Evolutionary conservation across 2,329 filamentous ascomycete species (phyloP).

Genomic region (Hirsutella rhossiliensis): DNA sequence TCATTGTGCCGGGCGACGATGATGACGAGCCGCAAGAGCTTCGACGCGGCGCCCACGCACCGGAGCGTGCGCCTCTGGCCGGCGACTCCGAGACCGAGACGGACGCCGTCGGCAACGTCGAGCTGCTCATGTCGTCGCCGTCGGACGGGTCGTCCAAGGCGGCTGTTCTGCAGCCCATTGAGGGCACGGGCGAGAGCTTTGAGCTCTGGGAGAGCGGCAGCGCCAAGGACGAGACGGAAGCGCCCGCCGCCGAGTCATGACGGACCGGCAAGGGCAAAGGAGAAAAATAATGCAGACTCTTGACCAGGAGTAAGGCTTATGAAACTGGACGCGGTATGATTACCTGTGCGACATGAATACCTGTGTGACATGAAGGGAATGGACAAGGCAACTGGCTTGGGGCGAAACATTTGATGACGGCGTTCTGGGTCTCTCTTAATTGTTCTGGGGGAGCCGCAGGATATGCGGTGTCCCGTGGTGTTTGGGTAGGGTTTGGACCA

Average conservation of each 20-base stretch:
- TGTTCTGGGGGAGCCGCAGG: no score
- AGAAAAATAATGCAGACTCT: not conserved
- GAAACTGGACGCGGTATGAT: no score
- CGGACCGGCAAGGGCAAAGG: not conserved
- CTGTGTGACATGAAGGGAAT: no score
- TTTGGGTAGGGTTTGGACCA: no score
- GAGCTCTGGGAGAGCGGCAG: slow-evolving; percentile 63
- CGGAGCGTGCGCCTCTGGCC: not conserved
- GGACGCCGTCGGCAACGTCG: slow-evolving; percentile 14
- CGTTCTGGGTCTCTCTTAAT: no score
- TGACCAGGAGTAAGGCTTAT: no score
- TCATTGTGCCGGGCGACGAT: slow-evolving; percentile 51
- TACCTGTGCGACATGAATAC: no score
- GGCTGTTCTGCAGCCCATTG: slow-evolving; percentile 39
- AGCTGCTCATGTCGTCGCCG: slow-evolving; percentile 23
- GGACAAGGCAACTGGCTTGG: no score
- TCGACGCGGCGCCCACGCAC: slow-evolving; percentile 15
- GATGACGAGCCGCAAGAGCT: slow-evolving; percentile 13
- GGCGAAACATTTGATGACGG: no score
- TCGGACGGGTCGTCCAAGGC: slow-evolving; percentile 28
- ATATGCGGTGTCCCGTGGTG: no score
- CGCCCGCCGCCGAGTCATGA: not conserved
- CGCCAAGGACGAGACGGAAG: slow-evolving; percentile 42
- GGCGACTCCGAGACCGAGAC: slow-evolving; percentile 5
- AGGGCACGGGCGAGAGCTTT: slow-evolving; percentile 48